Evolutionary conservation across 148 eudicot genomes (phyloP).

Genomic region (Rhododendron mucronatum): DNA sequence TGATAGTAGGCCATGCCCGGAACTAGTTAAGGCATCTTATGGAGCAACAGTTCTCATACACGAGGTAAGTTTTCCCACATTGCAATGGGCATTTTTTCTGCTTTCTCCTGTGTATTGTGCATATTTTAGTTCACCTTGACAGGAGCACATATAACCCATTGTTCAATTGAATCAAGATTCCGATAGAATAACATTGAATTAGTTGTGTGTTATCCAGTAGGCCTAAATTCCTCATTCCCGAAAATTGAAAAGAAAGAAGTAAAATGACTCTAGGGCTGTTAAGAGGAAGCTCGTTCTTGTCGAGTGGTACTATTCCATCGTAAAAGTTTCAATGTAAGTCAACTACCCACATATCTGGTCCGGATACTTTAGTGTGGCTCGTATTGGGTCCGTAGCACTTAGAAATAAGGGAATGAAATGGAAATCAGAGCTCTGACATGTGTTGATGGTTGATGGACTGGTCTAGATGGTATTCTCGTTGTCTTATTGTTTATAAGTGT

Average conservation of each 20-base stretch:
- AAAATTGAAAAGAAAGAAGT: background rate
- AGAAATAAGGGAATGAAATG: background rate
- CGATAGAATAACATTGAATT: background rate
- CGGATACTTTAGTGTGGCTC: background rate
- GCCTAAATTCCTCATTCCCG: no score
- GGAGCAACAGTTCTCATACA: slow-evolving; percentile 94
- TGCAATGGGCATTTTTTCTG: slow-evolving; percentile 1
- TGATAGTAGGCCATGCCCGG: slow-evolving; percentile 85
- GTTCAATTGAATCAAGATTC: background rate
- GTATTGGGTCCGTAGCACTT: background rate
- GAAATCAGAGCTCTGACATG: background rate
- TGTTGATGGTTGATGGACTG: background rate
- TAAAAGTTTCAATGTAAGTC: background rate
- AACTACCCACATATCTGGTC: background rate
- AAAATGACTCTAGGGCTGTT: background rate
- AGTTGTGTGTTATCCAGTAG: background rate
- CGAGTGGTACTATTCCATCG: background rate
- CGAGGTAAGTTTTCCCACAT: slow-evolving; percentile 49
- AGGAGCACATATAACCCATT: no score
- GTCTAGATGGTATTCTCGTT: background rate
- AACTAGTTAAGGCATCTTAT: slow-evolving; percentile 60
- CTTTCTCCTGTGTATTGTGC: background rate
- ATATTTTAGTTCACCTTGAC: background rate
- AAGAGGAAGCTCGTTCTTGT: background rate
- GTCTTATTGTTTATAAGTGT: background rate